Evolutionary conservation across 164 flowering plant genomes (phyloP).

Genomic region (Stephania japonica): DNA sequence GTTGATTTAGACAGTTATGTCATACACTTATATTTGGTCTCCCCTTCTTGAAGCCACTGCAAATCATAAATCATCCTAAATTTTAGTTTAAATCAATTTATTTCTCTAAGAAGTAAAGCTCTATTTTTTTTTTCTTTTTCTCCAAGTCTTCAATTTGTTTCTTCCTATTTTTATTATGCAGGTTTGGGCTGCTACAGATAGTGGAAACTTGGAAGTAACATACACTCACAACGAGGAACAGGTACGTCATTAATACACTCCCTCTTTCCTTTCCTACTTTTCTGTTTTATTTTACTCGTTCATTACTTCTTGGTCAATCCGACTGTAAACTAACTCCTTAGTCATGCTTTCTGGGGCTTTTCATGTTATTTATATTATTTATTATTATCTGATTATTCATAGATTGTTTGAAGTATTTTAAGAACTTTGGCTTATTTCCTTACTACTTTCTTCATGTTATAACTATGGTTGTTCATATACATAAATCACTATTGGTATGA

Average conservation of each 20-base stretch:
- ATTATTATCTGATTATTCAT: neutral
- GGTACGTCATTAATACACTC: constrained; percentile 36
- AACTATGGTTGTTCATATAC: too few species aligned
- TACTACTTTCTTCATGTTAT: too few species aligned
- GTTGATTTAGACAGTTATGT: neutral
- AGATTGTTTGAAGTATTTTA: neutral
- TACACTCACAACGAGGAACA: constrained; percentile 85
- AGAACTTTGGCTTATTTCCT: neutral
- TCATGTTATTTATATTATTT: neutral
- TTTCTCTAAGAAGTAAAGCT: too few species aligned
- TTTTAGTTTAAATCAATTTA: too few species aligned
- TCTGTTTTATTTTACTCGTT: neutral
- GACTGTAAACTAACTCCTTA: neutral
- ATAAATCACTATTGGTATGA: too few species aligned
- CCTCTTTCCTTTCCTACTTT: neutral
- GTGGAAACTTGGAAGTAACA: constrained; percentile 81
- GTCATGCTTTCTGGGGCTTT: neutral
- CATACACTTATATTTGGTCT: neutral
- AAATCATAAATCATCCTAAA: too few species aligned
- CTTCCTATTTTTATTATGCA: constrained; percentile 25
- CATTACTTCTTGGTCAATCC: neutral
- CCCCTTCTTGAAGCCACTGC: neutral
- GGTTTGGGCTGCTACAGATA: constrained; percentile 86
- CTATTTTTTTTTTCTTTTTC: neutral
- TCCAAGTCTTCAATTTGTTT: constrained; percentile 2